Conservation (phyloP, 2,329 filamentous ascomycete species). For the Pseudofabraea citricarpa region DNA sequence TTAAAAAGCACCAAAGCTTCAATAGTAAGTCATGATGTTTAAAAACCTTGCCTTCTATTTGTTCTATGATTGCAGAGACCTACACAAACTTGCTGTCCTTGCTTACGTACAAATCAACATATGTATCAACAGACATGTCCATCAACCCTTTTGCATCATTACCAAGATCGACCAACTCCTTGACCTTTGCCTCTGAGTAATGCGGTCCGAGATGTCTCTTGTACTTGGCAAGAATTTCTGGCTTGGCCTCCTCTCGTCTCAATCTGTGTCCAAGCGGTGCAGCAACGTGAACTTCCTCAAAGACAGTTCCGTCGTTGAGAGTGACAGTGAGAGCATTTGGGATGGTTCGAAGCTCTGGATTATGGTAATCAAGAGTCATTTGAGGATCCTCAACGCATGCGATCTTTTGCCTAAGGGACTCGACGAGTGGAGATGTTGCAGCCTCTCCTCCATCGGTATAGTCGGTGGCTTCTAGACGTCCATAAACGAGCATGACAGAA, state of each 20-base stretch:
- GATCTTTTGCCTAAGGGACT: slow-evolving; percentile 89
- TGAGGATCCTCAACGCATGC: slow-evolving; percentile 92
- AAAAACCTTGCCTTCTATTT: too few relatives aligned
- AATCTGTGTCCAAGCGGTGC: slow-evolving; percentile 90
- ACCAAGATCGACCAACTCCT: slow-evolving; percentile 77
- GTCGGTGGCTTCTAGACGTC: slow-evolving; percentile 87
- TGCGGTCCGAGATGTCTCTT: slow-evolving; percentile 86
- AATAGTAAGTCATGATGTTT: too few relatives aligned
- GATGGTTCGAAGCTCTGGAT: slow-evolving; percentile 90
- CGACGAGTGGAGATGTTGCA: slow-evolving; percentile 82
- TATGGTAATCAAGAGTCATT: slow-evolving; percentile 94
- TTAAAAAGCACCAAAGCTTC: too few relatives aligned
- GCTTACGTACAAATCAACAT: slow-evolving; percentile 76
- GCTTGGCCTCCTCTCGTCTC: slow-evolving; percentile 93
- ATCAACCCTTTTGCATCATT: slow-evolving; percentile 73
- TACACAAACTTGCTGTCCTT: slow-evolving; percentile 57
- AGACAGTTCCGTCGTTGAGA: slow-evolving; percentile 86
- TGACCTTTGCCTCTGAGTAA: slow-evolving; percentile 70
- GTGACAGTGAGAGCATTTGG: slow-evolving; percentile 94
- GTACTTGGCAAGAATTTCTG: slow-evolving; percentile 93
- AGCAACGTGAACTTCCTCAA: slow-evolving; percentile 89
- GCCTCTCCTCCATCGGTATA: slow-evolving; percentile 92
- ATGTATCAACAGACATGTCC: slow-evolving; percentile 80
- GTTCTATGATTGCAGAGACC: slow-evolving; percentile 2
- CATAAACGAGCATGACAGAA: slow-evolving; percentile 90